These are phyloP conservation scores for Akanthomyces dipterigenus DNA, from an alignment of 2,329 filamentous ascomycete species.

Conservation along the genomic window DNA sequence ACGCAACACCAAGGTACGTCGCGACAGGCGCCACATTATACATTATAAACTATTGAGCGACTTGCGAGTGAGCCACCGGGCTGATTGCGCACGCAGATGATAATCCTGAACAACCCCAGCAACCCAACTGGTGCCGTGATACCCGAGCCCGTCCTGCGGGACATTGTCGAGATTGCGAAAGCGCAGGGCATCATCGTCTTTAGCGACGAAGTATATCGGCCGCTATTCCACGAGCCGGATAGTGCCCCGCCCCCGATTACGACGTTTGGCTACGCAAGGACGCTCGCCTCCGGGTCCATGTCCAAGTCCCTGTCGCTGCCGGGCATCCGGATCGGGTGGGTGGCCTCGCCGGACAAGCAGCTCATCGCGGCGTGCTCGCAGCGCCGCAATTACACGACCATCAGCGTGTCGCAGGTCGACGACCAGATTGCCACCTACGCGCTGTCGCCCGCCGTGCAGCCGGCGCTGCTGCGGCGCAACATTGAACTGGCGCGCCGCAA, in stretches of 20 bases:
- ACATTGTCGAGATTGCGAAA: conserved; percentile 57
- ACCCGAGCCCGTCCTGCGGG: conserved; percentile 50
- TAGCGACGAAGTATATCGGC: conserved; percentile 77
- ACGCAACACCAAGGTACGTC: conserved; percentile 62
- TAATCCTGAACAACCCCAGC: conserved; percentile 65
- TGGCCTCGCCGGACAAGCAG: conserved; percentile 56
- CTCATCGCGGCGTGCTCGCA: conserved; percentile 58
- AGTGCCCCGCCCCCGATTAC: conserved; percentile 59
- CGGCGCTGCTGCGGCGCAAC: conserved; percentile 30
- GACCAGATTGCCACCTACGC: conserved; percentile 73
- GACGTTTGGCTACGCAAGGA: conserved; percentile 63
- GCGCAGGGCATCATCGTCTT: conserved; percentile 60
- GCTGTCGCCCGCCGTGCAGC: conserved; percentile 43
- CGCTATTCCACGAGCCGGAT: conserved; percentile 61
- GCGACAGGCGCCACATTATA: conserved; percentile 14
- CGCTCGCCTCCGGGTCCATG: conserved; percentile 70
- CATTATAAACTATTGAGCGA: conserved; percentile 11
- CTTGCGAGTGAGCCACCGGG: conserved; percentile 14
- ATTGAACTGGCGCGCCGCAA: conserved; percentile 60
- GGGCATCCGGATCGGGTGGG: conserved; percentile 77
- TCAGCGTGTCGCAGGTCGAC: conserved; percentile 59
- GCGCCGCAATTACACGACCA: conserved; percentile 77
- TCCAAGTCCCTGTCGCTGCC: conserved; percentile 82
- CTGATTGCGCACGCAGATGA: conserved; percentile 27
- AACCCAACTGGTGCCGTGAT: conserved; percentile 74